A percentile compares a stretch with the other conserved stretches of the same genome.
Conservation (phyloP, 1,284 basidiomycete species). For the Phellopilus nigrolimitatus region DNA sequence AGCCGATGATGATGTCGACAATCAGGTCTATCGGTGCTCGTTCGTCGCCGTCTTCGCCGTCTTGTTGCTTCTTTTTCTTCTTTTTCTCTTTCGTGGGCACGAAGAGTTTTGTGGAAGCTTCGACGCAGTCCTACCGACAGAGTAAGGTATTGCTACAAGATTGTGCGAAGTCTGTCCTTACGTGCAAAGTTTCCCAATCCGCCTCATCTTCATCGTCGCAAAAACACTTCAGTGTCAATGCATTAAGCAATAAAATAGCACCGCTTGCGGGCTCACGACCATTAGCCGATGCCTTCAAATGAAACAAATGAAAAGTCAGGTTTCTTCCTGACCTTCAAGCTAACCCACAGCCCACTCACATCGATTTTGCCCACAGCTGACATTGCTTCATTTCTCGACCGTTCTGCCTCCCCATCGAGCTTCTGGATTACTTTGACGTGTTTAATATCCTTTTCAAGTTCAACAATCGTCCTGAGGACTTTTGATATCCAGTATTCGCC, state of each 20-base stretch:
- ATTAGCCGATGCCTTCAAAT: constrained; percentile 2
- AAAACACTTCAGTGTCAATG: constrained; percentile 9
- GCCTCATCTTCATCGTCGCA: constrained; percentile 9
- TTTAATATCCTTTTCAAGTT: constrained; percentile 65
- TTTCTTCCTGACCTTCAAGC: too few relatives aligned
- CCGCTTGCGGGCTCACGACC: constrained; percentile 11
- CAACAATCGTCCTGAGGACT: constrained; percentile 56
- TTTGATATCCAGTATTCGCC: constrained; percentile 81
- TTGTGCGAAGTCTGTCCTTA: constrained; percentile 27
- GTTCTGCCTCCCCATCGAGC: constrained; percentile 52
- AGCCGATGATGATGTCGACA: constrained; percentile 84
- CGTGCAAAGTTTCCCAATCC: constrained; percentile 28
- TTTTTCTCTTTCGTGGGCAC: constrained; percentile 36
- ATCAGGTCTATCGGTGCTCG: constrained; percentile 75
- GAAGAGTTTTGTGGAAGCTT: constrained; percentile 50
- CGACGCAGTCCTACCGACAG: constrained; percentile 45
- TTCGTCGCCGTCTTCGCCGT: constrained; percentile 35
- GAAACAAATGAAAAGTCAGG: neutral
- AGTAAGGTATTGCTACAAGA: constrained; percentile 2
- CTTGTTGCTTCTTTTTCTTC: constrained; percentile 36
- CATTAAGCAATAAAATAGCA: constrained; percentile 11
- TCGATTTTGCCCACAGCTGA: constrained; percentile 8
- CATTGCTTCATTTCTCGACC: constrained; percentile 43
- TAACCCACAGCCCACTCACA: neutral
- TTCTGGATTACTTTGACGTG: constrained; percentile 58